These are phyloP conservation scores for Eucalyptus pauciflora DNA, from an alignment of 345 rosid species.

Conservation along the genomic window DNA sequence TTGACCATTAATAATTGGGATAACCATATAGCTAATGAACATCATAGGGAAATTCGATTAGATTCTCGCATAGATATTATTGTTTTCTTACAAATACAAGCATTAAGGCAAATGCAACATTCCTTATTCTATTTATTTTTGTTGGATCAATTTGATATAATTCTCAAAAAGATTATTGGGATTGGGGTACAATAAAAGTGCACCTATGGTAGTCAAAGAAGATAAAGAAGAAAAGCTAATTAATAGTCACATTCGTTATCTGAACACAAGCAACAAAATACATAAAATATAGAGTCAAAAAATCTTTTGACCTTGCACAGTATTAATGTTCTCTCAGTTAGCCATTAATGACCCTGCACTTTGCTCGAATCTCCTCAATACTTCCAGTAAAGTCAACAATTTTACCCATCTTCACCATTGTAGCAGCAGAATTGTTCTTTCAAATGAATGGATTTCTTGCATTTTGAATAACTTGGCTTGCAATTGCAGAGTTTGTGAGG, in stretches of 20 bases:
- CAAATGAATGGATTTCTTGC: slow-evolving; percentile 12
- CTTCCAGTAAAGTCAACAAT: slow-evolving; percentile 43
- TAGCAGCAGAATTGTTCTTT: slow-evolving; percentile 29
- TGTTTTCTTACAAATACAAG: background rate
- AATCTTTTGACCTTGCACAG: background rate
- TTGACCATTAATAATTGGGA: background rate
- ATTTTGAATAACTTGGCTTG: slow-evolving; percentile 10
- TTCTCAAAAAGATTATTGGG: background rate
- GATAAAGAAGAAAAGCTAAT: background rate
- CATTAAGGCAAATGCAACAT: background rate
- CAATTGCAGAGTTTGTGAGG: slow-evolving; percentile 13
- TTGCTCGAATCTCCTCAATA: slow-evolving; percentile 46
- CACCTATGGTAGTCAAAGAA: background rate
- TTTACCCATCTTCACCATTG: slow-evolving; percentile 70
- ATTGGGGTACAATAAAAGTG: background rate
- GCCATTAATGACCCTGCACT: slow-evolving; percentile 41
- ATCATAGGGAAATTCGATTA: background rate
- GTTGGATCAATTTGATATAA: background rate
- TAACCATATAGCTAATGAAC: background rate
- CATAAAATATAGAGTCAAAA: background rate
- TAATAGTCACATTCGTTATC: background rate
- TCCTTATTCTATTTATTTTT: background rate
- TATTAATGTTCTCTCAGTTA: background rate
- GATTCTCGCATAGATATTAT: background rate
- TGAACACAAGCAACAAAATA: background rate